phyloP scores from a whole-genome alignment of 352 stramenopile species.

The Pythium pyrilobum region DNA sequence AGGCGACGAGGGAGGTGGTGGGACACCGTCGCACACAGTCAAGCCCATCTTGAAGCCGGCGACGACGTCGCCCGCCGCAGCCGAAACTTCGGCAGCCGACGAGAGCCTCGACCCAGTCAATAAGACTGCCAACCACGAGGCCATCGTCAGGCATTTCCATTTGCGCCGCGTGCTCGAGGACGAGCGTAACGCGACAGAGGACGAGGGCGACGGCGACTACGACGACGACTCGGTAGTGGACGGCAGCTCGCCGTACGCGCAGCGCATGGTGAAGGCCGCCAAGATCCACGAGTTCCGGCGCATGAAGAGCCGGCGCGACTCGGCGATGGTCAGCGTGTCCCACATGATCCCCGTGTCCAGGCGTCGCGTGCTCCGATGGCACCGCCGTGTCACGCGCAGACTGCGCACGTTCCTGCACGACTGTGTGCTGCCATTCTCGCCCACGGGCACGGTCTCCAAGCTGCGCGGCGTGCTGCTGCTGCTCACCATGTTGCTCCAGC shows the following conservation, averaged over 20 bases:
- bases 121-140: constrained; percentile 18
- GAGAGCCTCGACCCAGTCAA: neutral
- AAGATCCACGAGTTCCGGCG: constrained; percentile 20
- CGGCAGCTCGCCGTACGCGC: neutral
- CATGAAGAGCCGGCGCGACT: constrained; percentile 11
- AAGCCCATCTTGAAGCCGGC: neutral
- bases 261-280: constrained; percentile 21
- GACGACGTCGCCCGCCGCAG: neutral
- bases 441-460: constrained; percentile 9
- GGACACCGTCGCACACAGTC: neutral
- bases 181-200: neutral
- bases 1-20: neutral
- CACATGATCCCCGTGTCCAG: constrained; percentile 13
- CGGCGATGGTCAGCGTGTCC: neutral
- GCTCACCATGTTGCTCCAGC: constrained; percentile 11
- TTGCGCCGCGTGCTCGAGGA: constrained; percentile 12
- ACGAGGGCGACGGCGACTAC: constrained; percentile 3
- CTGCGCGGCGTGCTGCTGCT: constrained; percentile 4
- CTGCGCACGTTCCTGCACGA: neutral
- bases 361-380: neutral
- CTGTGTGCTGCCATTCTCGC: constrained; percentile 6
- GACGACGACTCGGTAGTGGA: neutral
- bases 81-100: neutral
- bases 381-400: neutral
- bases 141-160: constrained; percentile 20